Conservation (phyloP, 2,329 filamentous ascomycete species). For the Colletotrichum filicis region DNA sequence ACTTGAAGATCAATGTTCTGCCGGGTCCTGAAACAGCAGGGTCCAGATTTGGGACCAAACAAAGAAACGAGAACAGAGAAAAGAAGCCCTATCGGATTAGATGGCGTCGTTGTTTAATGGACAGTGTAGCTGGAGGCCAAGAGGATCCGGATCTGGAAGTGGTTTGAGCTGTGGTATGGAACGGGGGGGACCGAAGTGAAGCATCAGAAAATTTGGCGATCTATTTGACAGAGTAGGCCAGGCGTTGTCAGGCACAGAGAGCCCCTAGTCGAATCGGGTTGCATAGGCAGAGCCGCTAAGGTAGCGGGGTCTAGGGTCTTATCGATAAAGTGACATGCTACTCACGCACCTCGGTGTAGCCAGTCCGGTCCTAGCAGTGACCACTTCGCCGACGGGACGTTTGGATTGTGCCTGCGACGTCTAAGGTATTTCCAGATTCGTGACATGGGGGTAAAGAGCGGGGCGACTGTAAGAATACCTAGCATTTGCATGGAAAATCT, state of each 20-base stretch:
- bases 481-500: conserved; percentile 9
- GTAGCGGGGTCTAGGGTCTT: conserved; percentile 10
- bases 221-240: neutral
- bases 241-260: neutral
- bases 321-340: conserved; percentile 25
- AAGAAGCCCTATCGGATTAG: conserved; percentile 14
- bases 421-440: neutral
- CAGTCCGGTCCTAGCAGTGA: neutral
- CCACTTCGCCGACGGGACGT: neutral
- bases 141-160: conserved; percentile 27
- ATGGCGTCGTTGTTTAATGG: conserved; percentile 9
- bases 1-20: conserved; percentile 24
- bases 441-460: neutral
- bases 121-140: conserved; percentile 14
- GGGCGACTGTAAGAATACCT: neutral
- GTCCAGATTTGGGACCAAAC: conserved; percentile 17
- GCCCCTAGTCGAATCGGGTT: conserved; percentile 28
- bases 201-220: conserved; percentile 34
- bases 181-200: conserved; percentile 13
- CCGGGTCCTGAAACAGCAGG: conserved; percentile 19
- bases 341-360: conserved; percentile 23
- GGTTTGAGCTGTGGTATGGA: conserved; percentile 17
- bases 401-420: neutral
- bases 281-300: conserved; percentile 29
- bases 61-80: conserved; percentile 19